Conservation (phyloP, 305 asterid genomes). For the Fraxinus dipetala region DNA sequence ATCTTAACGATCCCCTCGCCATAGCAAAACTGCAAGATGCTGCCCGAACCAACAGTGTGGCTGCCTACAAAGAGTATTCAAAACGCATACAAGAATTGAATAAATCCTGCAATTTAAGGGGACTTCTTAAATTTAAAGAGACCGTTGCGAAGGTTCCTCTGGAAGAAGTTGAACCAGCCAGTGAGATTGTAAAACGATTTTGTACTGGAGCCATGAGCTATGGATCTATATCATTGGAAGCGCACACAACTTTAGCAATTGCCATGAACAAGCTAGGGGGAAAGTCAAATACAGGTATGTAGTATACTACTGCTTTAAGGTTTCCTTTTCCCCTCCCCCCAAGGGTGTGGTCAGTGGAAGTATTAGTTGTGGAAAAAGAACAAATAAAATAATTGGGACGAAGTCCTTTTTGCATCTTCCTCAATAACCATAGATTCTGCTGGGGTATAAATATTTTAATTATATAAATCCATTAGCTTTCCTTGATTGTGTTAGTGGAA, state of each 20-base stretch:
- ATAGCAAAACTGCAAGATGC: constrained; percentile 96
- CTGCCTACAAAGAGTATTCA: constrained; percentile 92
- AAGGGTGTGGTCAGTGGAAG: neutral
- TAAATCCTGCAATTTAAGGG: constrained; percentile 86
- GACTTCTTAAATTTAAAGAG: constrained; percentile 88
- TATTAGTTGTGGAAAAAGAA: neutral
- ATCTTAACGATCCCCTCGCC: constrained; percentile 94
- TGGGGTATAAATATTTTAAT: neutral
- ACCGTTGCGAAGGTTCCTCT: constrained; percentile 55
- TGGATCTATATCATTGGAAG: constrained; percentile 96
- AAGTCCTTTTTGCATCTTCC: neutral
- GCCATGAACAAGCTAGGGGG: constrained; percentile 99
- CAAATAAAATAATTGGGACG: neutral
- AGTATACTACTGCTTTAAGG: neutral
- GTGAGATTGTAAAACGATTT: constrained; percentile 91
- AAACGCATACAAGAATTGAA: constrained; percentile 81
- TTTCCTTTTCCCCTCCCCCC: neutral
- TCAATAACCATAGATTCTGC: neutral
- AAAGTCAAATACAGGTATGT: constrained; percentile 88
- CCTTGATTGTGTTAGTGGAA: neutral
- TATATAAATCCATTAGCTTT: neutral
- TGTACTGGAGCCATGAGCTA: constrained; percentile 99
- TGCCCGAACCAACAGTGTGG: constrained; percentile 80
- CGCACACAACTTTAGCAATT: constrained; percentile 85
- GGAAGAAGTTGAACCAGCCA: constrained; percentile 89